These are phyloP conservation scores for Salvia rosmarinus DNA, from an alignment of 257 asterid genomes.

Conservation along the genomic window DNA sequence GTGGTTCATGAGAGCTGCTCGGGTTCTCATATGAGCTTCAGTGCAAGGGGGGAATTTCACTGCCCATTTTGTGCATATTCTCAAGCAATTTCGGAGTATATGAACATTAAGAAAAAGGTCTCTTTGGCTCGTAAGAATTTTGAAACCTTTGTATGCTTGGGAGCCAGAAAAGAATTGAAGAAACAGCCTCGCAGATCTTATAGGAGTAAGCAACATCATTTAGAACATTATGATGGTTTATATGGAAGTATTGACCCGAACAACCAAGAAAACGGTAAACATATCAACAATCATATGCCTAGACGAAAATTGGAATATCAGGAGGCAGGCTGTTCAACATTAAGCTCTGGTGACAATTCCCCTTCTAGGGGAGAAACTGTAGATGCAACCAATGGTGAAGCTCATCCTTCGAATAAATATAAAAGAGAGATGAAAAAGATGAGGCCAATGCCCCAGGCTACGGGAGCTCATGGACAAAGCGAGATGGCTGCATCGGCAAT, in stretches of 20 bases:
- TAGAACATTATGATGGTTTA: slow-evolving; percentile 30
- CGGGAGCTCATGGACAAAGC: too few relatives aligned
- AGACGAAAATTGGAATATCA: neutral
- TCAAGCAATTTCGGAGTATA: slow-evolving; percentile 55
- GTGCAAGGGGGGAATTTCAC: slow-evolving; percentile 47
- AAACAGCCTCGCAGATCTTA: slow-evolving; percentile 24
- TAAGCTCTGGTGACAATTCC: neutral
- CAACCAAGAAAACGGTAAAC: slow-evolving; percentile 25
- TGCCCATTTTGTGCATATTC: slow-evolving; percentile 82
- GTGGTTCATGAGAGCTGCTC: slow-evolving; percentile 63
- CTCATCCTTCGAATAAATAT: too few relatives aligned
- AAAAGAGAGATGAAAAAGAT: too few relatives aligned
- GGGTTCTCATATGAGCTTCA: slow-evolving; percentile 50
- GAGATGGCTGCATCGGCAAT: too few relatives aligned
- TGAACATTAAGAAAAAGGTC: slow-evolving; percentile 49
- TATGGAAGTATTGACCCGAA: slow-evolving; percentile 22
- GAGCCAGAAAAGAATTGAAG: slow-evolving; percentile 31
- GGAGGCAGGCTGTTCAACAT: neutral
- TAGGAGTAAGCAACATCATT: slow-evolving; percentile 21
- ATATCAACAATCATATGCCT: slow-evolving; percentile 2
- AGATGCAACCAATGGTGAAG: too few relatives aligned
- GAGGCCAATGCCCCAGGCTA: too few relatives aligned
- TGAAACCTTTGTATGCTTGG: slow-evolving; percentile 46
- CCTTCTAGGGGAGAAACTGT: slow-evolving; percentile 17
- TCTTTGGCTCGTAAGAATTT: slow-evolving; percentile 58